These are phyloP conservation scores for Oryza brachyantha DNA, from an alignment of 176 grass and related monocot species.

Conservation along the genomic window DNA sequence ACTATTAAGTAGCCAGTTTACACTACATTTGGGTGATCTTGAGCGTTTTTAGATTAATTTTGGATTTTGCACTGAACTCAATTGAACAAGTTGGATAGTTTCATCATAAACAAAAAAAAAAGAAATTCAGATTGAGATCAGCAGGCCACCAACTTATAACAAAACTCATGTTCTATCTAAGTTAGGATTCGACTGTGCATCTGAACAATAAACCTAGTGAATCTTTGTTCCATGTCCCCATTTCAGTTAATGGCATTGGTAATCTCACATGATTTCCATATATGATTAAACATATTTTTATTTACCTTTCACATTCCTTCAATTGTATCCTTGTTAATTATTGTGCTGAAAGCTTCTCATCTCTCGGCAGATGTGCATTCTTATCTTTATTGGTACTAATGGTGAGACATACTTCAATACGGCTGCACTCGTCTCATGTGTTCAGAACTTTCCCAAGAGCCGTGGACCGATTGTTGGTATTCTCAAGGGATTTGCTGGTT, in stretches of 20 bases:
- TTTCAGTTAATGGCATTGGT: neutral
- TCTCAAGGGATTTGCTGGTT: constrained; percentile 89
- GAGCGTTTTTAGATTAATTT: neutral
- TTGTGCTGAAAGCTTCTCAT: constrained; percentile 16
- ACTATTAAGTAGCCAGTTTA: too few relatives aligned
- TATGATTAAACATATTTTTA: neutral
- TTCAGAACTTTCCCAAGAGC: constrained; percentile 92
- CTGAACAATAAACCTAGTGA: neutral
- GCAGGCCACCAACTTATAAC: neutral
- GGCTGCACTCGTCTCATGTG: constrained; percentile 79
- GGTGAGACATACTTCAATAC: constrained; percentile 96
- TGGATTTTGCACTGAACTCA: neutral
- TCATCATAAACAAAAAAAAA: neutral
- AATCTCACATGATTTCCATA: neutral
- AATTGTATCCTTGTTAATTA: neutral
- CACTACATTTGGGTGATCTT: neutral
- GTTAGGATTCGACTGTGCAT: neutral
- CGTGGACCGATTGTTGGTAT: constrained; percentile 90
- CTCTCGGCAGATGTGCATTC: constrained; percentile 76
- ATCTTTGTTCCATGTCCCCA: neutral
- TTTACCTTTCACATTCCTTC: neutral
- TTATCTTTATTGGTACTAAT: constrained; percentile 83
- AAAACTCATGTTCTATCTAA: neutral
- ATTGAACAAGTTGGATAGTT: neutral
- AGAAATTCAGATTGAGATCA: neutral